A percentile compares a stretch with the other conserved stretches of the same genome.
phyloP scores from a whole-genome alignment of 2,329 filamentous ascomycete species.

The Colletotrichum musicola region DNA sequence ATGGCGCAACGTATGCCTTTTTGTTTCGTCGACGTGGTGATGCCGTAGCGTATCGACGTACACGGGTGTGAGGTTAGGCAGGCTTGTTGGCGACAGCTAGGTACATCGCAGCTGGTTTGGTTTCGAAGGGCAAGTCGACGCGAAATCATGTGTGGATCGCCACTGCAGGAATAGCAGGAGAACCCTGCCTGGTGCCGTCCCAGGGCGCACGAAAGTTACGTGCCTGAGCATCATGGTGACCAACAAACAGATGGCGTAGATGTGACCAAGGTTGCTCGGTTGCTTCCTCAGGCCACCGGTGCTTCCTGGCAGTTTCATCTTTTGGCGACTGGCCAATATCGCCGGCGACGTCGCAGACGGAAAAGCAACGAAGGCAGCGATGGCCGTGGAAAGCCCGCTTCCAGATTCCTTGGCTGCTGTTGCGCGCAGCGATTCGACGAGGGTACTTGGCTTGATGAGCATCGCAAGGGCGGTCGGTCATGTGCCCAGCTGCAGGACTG shows the following conservation, averaged over 20 bases:
- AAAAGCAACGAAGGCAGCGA: constrained; percentile 20
- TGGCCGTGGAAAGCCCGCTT: constrained; percentile 10
- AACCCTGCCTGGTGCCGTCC: constrained; percentile 6
- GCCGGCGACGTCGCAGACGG: constrained; percentile 11
- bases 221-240: constrained; percentile 5
- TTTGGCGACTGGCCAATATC: neutral
- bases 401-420: constrained; percentile 13
- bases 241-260: neutral
- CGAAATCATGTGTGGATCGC: constrained; percentile 11
- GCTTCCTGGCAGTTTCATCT: constrained; percentile 19
- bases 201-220: neutral
- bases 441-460: neutral
- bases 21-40: neutral
- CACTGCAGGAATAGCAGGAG: constrained; percentile 16
- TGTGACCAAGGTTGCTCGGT: neutral
- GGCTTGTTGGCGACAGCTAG: neutral
- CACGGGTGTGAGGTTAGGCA: too few relatives aligned
- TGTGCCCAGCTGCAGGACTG: constrained; percentile 25
- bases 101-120: neutral
- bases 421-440: constrained; percentile 16
- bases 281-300: constrained; percentile 17
- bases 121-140: constrained; percentile 11
- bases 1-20: too few relatives aligned
- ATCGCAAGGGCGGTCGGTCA: constrained; percentile 7
- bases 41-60: neutral